A percentile compares a stretch with the other conserved stretches of the same genome.
Conservation (phyloP, 306 rosid genomes). For the Cyclanthera cordifolia region DNA sequence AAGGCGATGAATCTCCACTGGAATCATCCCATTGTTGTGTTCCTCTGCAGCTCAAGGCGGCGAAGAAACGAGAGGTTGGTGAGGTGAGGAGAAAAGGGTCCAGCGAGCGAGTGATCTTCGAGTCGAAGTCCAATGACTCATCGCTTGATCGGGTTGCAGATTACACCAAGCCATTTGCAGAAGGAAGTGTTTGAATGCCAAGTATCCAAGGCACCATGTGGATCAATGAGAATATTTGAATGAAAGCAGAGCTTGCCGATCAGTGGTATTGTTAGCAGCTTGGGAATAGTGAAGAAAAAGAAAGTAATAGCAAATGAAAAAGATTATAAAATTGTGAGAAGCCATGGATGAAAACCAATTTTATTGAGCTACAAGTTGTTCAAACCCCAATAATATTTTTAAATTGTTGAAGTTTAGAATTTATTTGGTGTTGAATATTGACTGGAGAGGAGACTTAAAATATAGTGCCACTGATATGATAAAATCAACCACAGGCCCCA, state of each 20-base stretch:
- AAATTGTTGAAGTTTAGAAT: not conserved
- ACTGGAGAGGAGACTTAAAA: not conserved
- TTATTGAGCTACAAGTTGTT: not conserved
- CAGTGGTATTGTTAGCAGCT: conserved; percentile 7
- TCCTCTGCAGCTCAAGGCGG: not conserved
- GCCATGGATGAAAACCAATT: not conserved
- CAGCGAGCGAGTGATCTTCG: not conserved
- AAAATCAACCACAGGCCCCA: not conserved
- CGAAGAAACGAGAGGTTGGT: conserved; percentile 9
- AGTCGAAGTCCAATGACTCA: not conserved
- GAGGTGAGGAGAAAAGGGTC: not conserved
- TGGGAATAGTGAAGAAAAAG: not conserved
- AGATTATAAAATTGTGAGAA: not conserved
- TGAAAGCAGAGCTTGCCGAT: conserved; percentile 9
- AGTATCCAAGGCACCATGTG: conserved; percentile 2
- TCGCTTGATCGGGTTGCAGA: conserved; percentile 2
- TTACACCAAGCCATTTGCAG: conserved; percentile 5
- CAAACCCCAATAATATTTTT: not conserved
- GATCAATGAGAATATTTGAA: not conserved
- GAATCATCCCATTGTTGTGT: not conserved
- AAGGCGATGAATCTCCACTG: not conserved
- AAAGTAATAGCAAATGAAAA: not conserved
- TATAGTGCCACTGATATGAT: too few relatives aligned
- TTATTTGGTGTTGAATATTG: not conserved
- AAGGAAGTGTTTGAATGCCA: conserved; percentile 10